These are phyloP conservation scores for Angophora floribunda DNA, from an alignment of 345 rosid genomes.

Conservation along the genomic window DNA sequence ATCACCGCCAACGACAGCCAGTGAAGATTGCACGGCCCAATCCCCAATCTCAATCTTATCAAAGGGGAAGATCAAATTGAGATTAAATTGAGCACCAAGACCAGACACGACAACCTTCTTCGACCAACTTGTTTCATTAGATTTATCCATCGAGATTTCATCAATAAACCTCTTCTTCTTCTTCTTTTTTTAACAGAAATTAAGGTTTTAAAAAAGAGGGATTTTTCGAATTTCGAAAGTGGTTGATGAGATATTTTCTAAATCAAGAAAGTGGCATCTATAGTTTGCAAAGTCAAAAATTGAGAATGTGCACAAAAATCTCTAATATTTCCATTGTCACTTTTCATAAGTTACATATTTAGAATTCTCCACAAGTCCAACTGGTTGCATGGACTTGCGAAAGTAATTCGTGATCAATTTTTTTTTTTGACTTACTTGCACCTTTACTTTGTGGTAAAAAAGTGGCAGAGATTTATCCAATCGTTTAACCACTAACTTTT, in stretches of 20 bases:
- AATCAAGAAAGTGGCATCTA: background rate
- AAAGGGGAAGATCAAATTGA: no score
- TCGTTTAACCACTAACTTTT: background rate
- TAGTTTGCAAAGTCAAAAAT: background rate
- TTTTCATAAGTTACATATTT: background rate
- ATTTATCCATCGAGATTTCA: background rate
- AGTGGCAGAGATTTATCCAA: background rate
- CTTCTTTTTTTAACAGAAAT: background rate
- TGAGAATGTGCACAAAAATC: background rate
- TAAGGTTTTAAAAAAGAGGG: background rate
- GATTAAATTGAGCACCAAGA: background rate
- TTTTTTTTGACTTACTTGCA: background rate
- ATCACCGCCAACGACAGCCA: background rate
- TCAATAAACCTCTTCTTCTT: background rate
- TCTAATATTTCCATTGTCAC: background rate
- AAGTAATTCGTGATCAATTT: background rate
- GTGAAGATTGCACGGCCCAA: background rate
- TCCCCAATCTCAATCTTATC: no score
- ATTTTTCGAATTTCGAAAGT: background rate
- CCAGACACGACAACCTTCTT: background rate
- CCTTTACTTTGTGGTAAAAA: background rate
- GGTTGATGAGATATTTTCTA: background rate
- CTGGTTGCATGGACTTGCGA: background rate
- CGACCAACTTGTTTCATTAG: background rate
- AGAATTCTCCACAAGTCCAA: background rate